A percentile compares a stretch with the other conserved stretches of the same genome.
phyloP scores from a whole-genome alignment of 75 land plant genomes.

The Selaginella moellendorffii region DNA sequence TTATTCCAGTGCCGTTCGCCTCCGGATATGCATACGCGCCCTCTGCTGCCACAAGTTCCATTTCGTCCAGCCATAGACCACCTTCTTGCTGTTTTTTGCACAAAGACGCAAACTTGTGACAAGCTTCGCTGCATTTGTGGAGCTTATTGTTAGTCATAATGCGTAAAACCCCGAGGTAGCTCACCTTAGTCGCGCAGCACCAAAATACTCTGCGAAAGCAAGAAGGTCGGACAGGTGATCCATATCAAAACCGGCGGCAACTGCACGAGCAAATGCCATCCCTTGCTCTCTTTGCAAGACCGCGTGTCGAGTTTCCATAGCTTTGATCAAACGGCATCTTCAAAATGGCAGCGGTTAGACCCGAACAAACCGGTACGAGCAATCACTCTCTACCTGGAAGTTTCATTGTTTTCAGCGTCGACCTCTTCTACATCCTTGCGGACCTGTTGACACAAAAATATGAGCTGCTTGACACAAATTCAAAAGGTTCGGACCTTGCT shows the following conservation, averaged over 20 bases:
- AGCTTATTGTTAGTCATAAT: too few species aligned
- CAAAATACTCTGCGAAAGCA: neutral
- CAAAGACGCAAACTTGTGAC: neutral
- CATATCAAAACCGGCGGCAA: conserved; percentile 7
- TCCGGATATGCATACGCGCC: neutral
- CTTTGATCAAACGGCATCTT: conserved; percentile 4
- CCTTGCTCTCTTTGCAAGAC: conserved; percentile 5
- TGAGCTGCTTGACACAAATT: neutral
- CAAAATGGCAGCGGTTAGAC: neutral
- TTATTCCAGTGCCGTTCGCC: neutral
- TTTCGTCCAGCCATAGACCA: neutral
- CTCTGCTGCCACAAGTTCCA: neutral
- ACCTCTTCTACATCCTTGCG: neutral
- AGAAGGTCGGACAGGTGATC: neutral
- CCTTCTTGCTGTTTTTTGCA: neutral
- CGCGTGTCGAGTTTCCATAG: neutral
- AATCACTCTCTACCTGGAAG: neutral
- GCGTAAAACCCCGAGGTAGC: neutral
- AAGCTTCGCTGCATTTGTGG: neutral
- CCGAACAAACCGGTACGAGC: neutral
- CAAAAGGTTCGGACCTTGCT: neutral
- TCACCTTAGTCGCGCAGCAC: conserved; percentile 4
- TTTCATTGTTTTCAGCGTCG: neutral
- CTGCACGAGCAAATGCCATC: conserved; percentile 6
- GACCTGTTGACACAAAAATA: neutral